These are phyloP conservation scores for Pyrenopolyporus hunteri DNA, from an alignment of 495 filamentous ascomycete genomes.

Conservation along the genomic window DNA sequence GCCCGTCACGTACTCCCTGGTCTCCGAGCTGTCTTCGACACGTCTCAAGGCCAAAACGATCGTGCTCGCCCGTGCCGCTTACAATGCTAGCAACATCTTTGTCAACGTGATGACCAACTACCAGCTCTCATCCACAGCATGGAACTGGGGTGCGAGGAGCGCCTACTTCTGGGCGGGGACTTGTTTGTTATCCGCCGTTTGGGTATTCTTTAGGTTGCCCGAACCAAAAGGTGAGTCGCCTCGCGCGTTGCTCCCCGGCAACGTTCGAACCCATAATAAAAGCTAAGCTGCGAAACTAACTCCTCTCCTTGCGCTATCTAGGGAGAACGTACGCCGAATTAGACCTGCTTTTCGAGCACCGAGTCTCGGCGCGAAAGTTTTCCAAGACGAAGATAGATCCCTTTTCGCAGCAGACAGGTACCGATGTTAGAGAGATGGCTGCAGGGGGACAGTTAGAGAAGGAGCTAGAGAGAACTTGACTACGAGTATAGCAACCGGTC, in stretches of 20 bases:
- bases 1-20: slow-evolving; percentile 61
- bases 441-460: slow-evolving; percentile 11
- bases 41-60: slow-evolving; percentile 62
- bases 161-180: slow-evolving; percentile 62
- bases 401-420: slow-evolving; percentile 17
- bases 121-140: slow-evolving; percentile 55
- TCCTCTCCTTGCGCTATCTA: neutral
- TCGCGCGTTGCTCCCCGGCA: neutral
- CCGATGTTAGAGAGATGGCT: slow-evolving; percentile 1
- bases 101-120: slow-evolving; percentile 57
- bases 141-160: slow-evolving; percentile 56
- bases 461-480: slow-evolving; percentile 1
- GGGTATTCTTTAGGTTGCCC: slow-evolving; percentile 46
- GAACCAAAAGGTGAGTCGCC: slow-evolving; percentile 39
- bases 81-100: slow-evolving; percentile 56
- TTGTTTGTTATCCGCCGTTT: slow-evolving; percentile 48
- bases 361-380: slow-evolving; percentile 51
- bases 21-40: slow-evolving; percentile 60
- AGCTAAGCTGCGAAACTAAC: slow-evolving; percentile 7
- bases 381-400: slow-evolving; percentile 34
- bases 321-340: slow-evolving; percentile 56
- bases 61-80: slow-evolving; percentile 58
- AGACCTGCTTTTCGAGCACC: slow-evolving; percentile 56
- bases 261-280: too few species aligned
- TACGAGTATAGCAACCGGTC: too few species aligned